phyloP scores from a whole-genome alignment of 1,139 yeast genomes.

The Zygotorulaspora mrakii region DNA sequence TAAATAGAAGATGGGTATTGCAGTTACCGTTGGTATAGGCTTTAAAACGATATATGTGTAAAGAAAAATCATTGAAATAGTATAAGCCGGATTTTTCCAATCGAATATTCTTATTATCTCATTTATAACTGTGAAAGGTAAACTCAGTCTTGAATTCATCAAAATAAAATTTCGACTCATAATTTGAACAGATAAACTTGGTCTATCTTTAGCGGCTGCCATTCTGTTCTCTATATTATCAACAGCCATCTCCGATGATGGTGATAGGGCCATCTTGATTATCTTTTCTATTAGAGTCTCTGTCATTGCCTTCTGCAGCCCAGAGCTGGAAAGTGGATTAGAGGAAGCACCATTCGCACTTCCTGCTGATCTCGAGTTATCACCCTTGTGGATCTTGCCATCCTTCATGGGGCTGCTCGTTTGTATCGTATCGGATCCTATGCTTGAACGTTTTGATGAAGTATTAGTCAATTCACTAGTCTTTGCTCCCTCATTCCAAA shows the following conservation, averaged over 20 bases:
- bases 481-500: conserved; percentile 23
- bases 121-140: conserved; percentile 58
- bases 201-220: conserved; percentile 58
- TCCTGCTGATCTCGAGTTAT: conserved; percentile 1
- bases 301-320: conserved; percentile 44
- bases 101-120: conserved; percentile 49
- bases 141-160: conserved; percentile 60
- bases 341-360: conserved; percentile 3
- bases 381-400: not conserved
- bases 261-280: conserved; percentile 66
- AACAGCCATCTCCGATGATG: conserved; percentile 45
- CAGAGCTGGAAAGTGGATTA: conserved; percentile 9
- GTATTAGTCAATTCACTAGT: conserved; percentile 3
- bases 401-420: conserved; percentile 6
- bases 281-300: conserved; percentile 71
- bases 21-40: conserved; percentile 52
- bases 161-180: conserved; percentile 69
- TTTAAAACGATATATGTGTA: conserved; percentile 57
- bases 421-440: conserved; percentile 6
- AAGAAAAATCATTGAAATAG: conserved; percentile 55
- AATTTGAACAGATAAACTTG: conserved; percentile 62
- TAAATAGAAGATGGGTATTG: conserved; percentile 53
- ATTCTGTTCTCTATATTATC: conserved; percentile 46
- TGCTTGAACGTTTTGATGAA: conserved; percentile 9
- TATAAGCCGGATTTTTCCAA: conserved; percentile 65